phyloP scores from a whole-genome alignment of 257 asterid genomes.

The Striga asiatica region DNA sequence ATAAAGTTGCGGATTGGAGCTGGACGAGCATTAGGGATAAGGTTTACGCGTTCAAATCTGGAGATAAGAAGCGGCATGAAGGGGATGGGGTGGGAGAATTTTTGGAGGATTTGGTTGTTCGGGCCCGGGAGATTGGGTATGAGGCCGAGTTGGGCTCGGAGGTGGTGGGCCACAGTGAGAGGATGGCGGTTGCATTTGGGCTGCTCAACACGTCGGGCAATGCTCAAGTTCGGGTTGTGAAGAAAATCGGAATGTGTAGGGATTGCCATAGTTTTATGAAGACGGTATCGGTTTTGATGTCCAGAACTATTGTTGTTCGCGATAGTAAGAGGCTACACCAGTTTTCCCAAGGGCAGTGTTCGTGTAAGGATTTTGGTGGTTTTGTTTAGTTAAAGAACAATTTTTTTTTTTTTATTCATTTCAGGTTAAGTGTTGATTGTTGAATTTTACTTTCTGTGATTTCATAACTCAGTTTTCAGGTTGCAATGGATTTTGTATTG shows the following conservation, averaged over 20 bases:
- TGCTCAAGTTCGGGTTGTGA: conserved; percentile 42
- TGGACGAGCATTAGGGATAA: conserved; percentile 67
- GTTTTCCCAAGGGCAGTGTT: conserved; percentile 57
- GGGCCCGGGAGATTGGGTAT: conserved; percentile 39
- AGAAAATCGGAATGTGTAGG: conserved; percentile 73
- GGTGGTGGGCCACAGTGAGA: conserved; percentile 46
- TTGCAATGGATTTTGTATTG: too few species aligned
- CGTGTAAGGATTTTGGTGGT: conserved; percentile 77
- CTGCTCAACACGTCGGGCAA: conserved; percentile 37
- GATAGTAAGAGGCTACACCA: conserved; percentile 76
- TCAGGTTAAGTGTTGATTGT: too few species aligned
- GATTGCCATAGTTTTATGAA: conserved; percentile 78
- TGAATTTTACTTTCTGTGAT: too few species aligned
- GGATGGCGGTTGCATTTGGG: conserved; percentile 72
- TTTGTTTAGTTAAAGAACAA: conserved; percentile 46
- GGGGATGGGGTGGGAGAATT: conserved; percentile 22
- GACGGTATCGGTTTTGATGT: conserved; percentile 39
- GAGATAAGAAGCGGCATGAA: conserved; percentile 17
- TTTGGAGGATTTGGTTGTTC: conserved; percentile 39
- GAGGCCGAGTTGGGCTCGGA: conserved; percentile 25
- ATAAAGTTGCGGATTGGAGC: conserved; percentile 58
- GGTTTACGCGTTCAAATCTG: conserved; percentile 51
- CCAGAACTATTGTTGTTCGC: conserved; percentile 50
- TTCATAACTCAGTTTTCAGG: too few species aligned
- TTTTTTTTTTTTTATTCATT: too few species aligned